Conservation (phyloP, 768 basidiomycete genomes). For the Suillus americanus region DNA sequence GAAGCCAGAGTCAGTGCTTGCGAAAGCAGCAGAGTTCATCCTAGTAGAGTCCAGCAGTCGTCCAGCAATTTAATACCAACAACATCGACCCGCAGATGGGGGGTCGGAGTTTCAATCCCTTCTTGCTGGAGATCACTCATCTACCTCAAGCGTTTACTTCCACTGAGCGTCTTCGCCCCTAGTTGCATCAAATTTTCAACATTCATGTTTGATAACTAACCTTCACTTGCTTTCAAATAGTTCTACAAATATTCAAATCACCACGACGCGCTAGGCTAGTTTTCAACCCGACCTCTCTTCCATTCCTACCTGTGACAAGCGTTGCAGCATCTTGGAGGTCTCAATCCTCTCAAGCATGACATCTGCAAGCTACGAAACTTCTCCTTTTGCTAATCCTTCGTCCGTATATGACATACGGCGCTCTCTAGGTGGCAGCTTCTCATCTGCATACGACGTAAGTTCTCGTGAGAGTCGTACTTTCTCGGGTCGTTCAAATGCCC, state of each 20-base stretch:
- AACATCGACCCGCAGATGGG: constrained; percentile 7
- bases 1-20: constrained; percentile 24
- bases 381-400: constrained; percentile 26
- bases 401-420: constrained; percentile 29
- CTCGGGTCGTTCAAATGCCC: constrained; percentile 7
- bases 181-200: background rate
- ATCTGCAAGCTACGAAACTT: constrained; percentile 26
- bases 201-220: constrained; percentile 6
- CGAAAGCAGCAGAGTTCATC: constrained; percentile 20
- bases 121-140: constrained; percentile 13
- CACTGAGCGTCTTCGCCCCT: background rate
- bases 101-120: constrained; percentile 33
- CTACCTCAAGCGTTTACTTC: constrained; percentile 15
- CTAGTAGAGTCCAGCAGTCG: background rate
- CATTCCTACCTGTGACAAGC: constrained; percentile 1
- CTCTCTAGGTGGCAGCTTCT: constrained; percentile 18
- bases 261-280: constrained; percentile 4
- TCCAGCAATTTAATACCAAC: background rate
- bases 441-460: constrained; percentile 33
- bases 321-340: background rate
- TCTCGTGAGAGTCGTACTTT: constrained; percentile 4
- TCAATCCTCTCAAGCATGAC: constrained; percentile 7
- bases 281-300: constrained; percentile 6
- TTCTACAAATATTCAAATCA: constrained; percentile 9
- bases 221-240: constrained; percentile 16